Conservation (phyloP, 1,139 yeast genomes). For the Cylindricascospora bacillispora region DNA sequence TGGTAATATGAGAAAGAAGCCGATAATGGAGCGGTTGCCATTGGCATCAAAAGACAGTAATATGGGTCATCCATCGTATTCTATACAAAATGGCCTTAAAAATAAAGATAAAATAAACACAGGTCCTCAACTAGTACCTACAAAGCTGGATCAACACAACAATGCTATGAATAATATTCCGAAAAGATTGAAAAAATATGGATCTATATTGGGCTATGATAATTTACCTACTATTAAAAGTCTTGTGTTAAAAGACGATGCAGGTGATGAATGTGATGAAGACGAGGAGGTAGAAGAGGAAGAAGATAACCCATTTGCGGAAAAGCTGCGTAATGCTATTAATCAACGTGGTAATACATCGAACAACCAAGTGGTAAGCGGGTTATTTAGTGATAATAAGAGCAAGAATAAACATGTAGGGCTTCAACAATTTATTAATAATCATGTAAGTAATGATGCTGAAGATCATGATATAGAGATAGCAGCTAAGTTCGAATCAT, state of each 20-base stretch:
- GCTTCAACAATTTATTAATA: too few relatives aligned
- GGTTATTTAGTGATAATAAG: conserved; percentile 4
- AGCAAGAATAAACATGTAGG: conserved; percentile 3
- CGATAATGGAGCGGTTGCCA: conserved; percentile 14
- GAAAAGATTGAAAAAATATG: conserved; percentile 24
- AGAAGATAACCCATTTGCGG: conserved; percentile 10
- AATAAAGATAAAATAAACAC: too few relatives aligned
- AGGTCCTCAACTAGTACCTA: too few relatives aligned
- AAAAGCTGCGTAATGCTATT: conserved; percentile 10
- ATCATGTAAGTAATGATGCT: too few relatives aligned
- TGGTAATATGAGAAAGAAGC: conserved; percentile 1
- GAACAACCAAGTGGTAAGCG: too few relatives aligned
- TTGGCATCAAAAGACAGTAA: conserved; percentile 24
- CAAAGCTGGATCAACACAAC: too few relatives aligned
- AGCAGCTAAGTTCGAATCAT: conserved; percentile 14
- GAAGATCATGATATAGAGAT: conserved; percentile 13
- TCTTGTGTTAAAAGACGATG: conserved; percentile 18
- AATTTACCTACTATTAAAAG: conserved; percentile 18
- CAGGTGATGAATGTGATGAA: conserved; percentile 9
- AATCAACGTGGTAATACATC: too few relatives aligned
- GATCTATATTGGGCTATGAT: conserved; percentile 20
- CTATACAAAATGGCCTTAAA: too few relatives aligned
- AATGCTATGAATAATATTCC: conserved; percentile 10
- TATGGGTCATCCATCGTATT: too few relatives aligned
- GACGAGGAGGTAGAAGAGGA: conserved; percentile 17